phyloP scores from a whole-genome alignment of 768 basidiomycete species.

The Suillus fuscotomentosus region DNA sequence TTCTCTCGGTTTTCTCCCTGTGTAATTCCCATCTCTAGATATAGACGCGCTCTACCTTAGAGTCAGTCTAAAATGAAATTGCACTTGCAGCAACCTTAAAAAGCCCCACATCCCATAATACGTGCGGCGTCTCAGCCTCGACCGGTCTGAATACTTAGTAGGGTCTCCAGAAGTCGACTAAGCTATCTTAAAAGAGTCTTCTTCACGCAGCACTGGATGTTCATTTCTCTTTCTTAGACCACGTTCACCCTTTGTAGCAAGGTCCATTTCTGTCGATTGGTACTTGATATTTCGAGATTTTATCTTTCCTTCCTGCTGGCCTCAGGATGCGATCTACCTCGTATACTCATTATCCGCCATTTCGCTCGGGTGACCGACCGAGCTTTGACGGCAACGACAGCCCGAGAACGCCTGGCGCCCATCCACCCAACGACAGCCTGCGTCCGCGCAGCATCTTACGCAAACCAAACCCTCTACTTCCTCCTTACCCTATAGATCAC shows the following conservation, averaged over 20 bases:
- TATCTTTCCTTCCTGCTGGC: constrained; percentile 8
- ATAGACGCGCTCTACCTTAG: neutral
- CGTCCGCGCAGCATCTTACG: constrained; percentile 20
- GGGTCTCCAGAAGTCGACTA: neutral
- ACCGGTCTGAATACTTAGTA: constrained; percentile 19
- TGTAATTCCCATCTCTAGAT: neutral
- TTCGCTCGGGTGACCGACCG: constrained; percentile 8
- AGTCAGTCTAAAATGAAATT: constrained; percentile 23
- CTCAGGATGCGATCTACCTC: constrained; percentile 18
- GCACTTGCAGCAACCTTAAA: neutral
- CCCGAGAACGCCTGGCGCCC: constrained; percentile 6
- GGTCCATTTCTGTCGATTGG: neutral
- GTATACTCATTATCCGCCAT: constrained; percentile 17
- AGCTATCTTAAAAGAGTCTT: constrained; percentile 3
- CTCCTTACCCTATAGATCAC: constrained; percentile 7
- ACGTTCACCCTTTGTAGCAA: neutral
- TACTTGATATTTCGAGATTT: neutral
- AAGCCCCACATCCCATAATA: constrained; percentile 5
- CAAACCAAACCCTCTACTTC: constrained; percentile 8
- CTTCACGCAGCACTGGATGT: neutral
- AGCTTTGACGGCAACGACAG: neutral
- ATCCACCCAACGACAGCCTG: constrained; percentile 4
- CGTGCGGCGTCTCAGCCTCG: constrained; percentile 13
- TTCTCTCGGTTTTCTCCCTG: constrained; percentile 4
- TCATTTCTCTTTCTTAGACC: constrained; percentile 8